phyloP scores from a whole-genome alignment of 805 yeast species.

The Vanderwaltozyma yarrowii region DNA sequence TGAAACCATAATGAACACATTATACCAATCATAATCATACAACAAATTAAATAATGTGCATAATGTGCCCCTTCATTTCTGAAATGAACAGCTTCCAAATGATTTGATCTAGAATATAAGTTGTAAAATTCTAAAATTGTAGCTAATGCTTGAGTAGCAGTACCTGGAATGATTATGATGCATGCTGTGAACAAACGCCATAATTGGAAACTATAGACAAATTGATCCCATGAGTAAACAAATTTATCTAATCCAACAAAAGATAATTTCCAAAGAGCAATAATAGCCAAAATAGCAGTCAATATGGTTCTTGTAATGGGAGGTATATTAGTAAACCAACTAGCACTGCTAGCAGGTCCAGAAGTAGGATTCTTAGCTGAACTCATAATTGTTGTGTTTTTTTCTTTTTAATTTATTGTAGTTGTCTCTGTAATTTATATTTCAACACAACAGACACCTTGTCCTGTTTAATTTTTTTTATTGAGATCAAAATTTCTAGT shows the following conservation, averaged over 20 bases:
- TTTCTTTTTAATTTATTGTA: too few species aligned
- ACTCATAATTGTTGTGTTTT: neutral
- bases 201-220: constrained; percentile 13
- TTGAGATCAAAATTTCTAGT: too few species aligned
- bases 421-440: too few species aligned
- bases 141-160: constrained; percentile 3
- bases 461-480: too few species aligned
- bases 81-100: constrained; percentile 16
- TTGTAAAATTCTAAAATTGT: constrained; percentile 17
- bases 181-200: constrained; percentile 25
- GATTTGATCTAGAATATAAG: constrained; percentile 20
- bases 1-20: constrained; percentile 3
- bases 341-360: constrained; percentile 1
- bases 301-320: constrained; percentile 50
- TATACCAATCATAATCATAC: constrained; percentile 9
- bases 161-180: constrained; percentile 8
- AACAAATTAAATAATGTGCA: constrained; percentile 18
- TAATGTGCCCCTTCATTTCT: constrained; percentile 16
- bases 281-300: constrained; percentile 34
- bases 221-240: constrained; percentile 13
- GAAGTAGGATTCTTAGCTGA: neutral
- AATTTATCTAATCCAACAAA: constrained; percentile 4
- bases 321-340: constrained; percentile 34
- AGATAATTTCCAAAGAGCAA: constrained; percentile 7
- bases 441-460: too few species aligned